Conservation (phyloP, 2,329 filamentous ascomycete genomes). For the Cytospora piceae region DNA sequence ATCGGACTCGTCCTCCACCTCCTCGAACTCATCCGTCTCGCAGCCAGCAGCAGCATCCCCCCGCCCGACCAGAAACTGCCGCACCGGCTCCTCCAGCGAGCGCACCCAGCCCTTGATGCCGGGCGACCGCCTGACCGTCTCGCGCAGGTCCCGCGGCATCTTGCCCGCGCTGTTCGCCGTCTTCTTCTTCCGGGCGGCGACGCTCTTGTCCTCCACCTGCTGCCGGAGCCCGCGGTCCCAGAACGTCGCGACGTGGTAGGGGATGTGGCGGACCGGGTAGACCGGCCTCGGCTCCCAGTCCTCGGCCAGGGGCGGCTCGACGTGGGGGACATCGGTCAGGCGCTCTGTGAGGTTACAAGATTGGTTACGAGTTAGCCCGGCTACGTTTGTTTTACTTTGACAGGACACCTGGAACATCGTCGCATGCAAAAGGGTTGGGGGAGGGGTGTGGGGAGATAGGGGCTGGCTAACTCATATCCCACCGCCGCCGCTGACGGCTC, state of each 20-base stretch:
- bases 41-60: slow-evolving; percentile 42
- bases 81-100: slow-evolving; percentile 81
- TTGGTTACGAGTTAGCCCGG: neutral
- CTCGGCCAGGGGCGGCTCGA: slow-evolving; percentile 75
- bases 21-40: slow-evolving; percentile 43
- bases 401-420: neutral
- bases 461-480: slow-evolving; percentile 81
- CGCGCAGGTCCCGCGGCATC: slow-evolving; percentile 79
- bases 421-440: slow-evolving; percentile 6
- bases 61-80: slow-evolving; percentile 70
- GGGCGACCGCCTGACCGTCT: slow-evolving; percentile 77
- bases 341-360: slow-evolving; percentile 63
- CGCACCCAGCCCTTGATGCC: slow-evolving; percentile 81
- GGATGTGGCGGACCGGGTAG: slow-evolving; percentile 75
- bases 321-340: slow-evolving; percentile 84
- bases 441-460: neutral
- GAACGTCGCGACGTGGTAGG: slow-evolving; percentile 85
- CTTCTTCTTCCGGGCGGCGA: slow-evolving; percentile 46
- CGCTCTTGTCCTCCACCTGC: slow-evolving; percentile 52
- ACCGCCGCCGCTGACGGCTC: slow-evolving; percentile 80
- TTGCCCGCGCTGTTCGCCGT: slow-evolving; percentile 48
- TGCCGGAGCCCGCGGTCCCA: slow-evolving; percentile 70
- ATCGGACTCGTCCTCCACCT: slow-evolving; percentile 38
- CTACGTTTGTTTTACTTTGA: neutral
- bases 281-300: slow-evolving; percentile 87